phyloP scores from a whole-genome alignment of 768 basidiomycete genomes.

The Suillus lakei region DNA sequence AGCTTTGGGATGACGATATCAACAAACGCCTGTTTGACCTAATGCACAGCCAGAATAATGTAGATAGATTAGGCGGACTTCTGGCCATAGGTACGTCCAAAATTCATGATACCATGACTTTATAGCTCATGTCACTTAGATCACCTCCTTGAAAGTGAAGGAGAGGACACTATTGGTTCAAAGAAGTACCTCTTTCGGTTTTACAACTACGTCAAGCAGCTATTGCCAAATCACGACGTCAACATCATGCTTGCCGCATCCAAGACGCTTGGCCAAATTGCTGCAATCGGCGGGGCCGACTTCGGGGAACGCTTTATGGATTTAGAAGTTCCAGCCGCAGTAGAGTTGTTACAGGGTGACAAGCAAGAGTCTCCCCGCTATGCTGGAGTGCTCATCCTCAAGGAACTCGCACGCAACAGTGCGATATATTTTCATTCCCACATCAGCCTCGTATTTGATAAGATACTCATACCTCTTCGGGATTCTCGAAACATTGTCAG shows the following conservation, averaged over 20 bases:
- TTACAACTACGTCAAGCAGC: slow-evolving; percentile 90
- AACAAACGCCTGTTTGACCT: slow-evolving; percentile 81
- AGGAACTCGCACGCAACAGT: slow-evolving; percentile 90
- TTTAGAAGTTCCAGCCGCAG: slow-evolving; percentile 83
- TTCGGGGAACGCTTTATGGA: slow-evolving; percentile 92
- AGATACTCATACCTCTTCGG: slow-evolving; percentile 87
- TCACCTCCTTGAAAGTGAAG: slow-evolving; percentile 74
- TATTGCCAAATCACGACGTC: slow-evolving; percentile 90
- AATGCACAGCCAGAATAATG: slow-evolving; percentile 77
- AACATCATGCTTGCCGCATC: slow-evolving; percentile 94
- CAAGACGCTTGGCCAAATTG: slow-evolving; percentile 89
- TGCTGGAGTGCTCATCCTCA: slow-evolving; percentile 91
- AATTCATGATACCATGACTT: slow-evolving; percentile 5
- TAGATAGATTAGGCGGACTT: slow-evolving; percentile 86
- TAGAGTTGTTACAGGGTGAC: slow-evolving; percentile 79
- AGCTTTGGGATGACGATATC: slow-evolving; percentile 87
- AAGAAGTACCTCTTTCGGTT: slow-evolving; percentile 83
- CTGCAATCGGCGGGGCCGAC: slow-evolving; percentile 77
- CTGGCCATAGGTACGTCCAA: slow-evolving; percentile 76
- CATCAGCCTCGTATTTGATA: slow-evolving; percentile 88
- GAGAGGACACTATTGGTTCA: slow-evolving; percentile 82
- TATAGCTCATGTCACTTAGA: slow-evolving; percentile 44
- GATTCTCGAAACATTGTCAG: slow-evolving; percentile 90
- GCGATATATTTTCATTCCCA: slow-evolving; percentile 87
- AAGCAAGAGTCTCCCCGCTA: slow-evolving; percentile 82